Evolutionary conservation across 345 rosid genomes (phyloP), one percentile per base, ranked within the genome.

Genomic region (Hibiscus trionum): DNA sequence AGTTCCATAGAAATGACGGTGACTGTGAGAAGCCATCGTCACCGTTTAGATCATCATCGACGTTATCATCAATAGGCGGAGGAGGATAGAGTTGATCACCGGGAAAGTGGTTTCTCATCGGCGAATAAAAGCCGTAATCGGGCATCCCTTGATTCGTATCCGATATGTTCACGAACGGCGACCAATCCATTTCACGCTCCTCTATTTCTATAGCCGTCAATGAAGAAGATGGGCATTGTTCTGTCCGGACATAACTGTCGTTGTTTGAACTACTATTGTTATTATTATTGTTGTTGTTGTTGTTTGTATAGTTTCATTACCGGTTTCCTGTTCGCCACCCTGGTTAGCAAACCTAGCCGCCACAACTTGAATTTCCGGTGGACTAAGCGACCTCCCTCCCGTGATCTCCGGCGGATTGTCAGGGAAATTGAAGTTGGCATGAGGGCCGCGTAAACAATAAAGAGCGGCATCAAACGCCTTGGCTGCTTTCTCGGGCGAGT

Each of bases 381-480:
- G 87, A 16, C 69, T 73, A 15, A 90, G 72, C 15, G 87, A 79
- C 27, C 73, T 60, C 4, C 87, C 85, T 0, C 85, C 84, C 0
- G 61, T 57, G 11, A 89, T 82, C 1, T 80, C 83, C 27, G 89
- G 95, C 0, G 88, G 90, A 33, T 74, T 83, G 0, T 82, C 76
- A 0, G 96, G 98, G 75, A 90, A 93, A 24, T 93, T 93, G 76
- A 93, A 82, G 7, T 75, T 86, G 0, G 94, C 96, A 2, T 55
- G 71, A 0, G 77, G 64, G 7, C 98, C 98, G 0, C 98, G 91
- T 0, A 93, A 67, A 29, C 94, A 90, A 58, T 73, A 90, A 15
- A 83, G 75, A 11, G 97, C 98, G 0, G 93, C 98, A 49, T 93
- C 98, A 57, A 93, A 93, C 5, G 97, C 98, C 81, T 91, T 88